Evolutionary conservation across 1,284 basidiomycete genomes (phyloP), one percentile per base, ranked within the genome.

Genomic region (Lentinula novae-zelandiae): DNA sequence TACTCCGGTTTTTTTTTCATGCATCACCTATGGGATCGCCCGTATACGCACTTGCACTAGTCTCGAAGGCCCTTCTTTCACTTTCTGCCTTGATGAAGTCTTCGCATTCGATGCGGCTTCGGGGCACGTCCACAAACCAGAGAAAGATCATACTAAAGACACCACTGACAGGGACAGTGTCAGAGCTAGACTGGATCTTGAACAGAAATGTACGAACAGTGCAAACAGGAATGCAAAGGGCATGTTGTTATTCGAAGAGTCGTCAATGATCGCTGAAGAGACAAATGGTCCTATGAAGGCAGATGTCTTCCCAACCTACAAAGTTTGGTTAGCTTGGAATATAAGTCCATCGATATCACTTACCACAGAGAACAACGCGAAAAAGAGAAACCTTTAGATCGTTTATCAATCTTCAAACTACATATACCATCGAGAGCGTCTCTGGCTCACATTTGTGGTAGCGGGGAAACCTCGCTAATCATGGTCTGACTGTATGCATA

Each of bases 401-500:
- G 65, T n/a, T 60, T 57, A 58, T 52, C 27, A 27, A 27, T 27
- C 27, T 57, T 15, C 17, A 58, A 27, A 27, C 27, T 27, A 27
- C 27, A 33, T 44, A 13, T 17, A 52, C 3, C 40, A 48, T 53
- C 56, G 62, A 39, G 63, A 57, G 56, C 66, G 61, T 39, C 22
- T 2, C 27, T 65, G 33, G 67, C 77, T 55, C 70, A 85, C 87
- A 88, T 89, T 71, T 88, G 87, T 13, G 86, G 81, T 40, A 85
- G 74, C 10, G 91, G 91, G 13, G 88, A 88, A 7, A 93, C 90
- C 67, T 93, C 90, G 67, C 86, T 89, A 60, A 93, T 91, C 89
- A 92, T 90, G 0, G 90, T 92, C 73, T 92, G 89, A 69, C 86
- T 86, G 67, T 90, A 89, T 36, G 91, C 89, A 71, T 92, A 93